Evolutionary conservation across 2,329 filamentous ascomycete genomes (phyloP), one percentile per base, ranked within the genome.

Genomic region (Periconia digitata): DNA sequence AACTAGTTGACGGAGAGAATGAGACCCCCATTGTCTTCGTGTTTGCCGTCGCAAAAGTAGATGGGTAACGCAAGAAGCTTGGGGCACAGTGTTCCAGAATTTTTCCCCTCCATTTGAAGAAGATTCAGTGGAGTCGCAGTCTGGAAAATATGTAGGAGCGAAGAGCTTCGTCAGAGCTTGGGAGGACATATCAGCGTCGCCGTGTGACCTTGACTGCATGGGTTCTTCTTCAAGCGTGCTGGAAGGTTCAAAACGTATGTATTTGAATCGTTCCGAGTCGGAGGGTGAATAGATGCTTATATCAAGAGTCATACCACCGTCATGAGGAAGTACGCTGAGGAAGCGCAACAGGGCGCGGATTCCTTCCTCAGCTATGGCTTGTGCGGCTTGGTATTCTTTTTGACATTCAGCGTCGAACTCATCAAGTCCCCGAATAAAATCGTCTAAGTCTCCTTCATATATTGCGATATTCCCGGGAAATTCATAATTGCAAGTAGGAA

Each of bases 211-310:
- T 13, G n/a, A 6, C 24, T 18, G 17, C 21, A 43, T n/a, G 20
- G n/a, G 40, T 37, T 15, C 20, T 10, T 12, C 13, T 6, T 22
- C 37, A 32, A 27, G 41, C 18, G 24, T 16, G 20, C 43, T 36
- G 16, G 49, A 42, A 18, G 41, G 50, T 34, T 46, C 42, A 46
- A 46, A 49, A n/a, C 36, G 22, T 43, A 49, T 43, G 20, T 52
- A 39, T 24, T 49, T 46, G 32, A 49, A 49, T 37, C 49, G 50
- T 32, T 49, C 6, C 15, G 42, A 38, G 29, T 49, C 46, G 17
- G 41, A 43, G n/a, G 50, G 50, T 43, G 46, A 52, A 44, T 49
- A 24, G 16, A 52, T 22, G 29, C 46, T 49, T 39, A 52, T 43
- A 32, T 52, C 50, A n/a, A 52, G 46, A 20, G 43, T 46, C 29